A percentile compares a stretch with the other conserved stretches of the same genome.
Conservation (phyloP, 371 early-diverging fungal species). For the Saksenaea vasiformis region DNA sequence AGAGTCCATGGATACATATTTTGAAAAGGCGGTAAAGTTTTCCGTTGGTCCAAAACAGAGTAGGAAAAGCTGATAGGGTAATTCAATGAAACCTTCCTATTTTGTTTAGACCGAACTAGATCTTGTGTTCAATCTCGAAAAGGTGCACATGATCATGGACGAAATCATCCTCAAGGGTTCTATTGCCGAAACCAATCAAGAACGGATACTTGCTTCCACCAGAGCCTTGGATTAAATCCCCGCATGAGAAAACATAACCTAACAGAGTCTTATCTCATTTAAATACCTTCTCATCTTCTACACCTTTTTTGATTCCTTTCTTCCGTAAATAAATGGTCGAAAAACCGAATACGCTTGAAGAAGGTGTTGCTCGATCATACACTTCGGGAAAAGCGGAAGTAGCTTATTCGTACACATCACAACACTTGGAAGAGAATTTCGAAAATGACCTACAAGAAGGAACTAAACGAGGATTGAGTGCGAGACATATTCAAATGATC, state of each 20-base stretch:
- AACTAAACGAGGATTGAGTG: constrained; percentile 57
- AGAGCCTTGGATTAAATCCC: not conserved
- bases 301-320: not conserved
- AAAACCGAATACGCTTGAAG: not conserved
- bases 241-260: not conserved
- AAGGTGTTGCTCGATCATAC: not conserved
- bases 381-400: not conserved
- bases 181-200: constrained; percentile 34
- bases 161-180: constrained; percentile 48
- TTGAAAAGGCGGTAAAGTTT: constrained; percentile 47
- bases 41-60: constrained; percentile 4
- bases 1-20: constrained; percentile 45
- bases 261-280: not conserved
- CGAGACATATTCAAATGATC: constrained; percentile 78
- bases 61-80: not conserved
- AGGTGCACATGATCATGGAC: constrained; percentile 52
- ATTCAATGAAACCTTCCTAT: constrained; percentile 9
- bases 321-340: not conserved
- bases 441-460: constrained; percentile 8
- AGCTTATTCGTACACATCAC: not conserved
- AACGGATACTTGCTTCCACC: constrained; percentile 13
- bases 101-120: constrained; percentile 47
- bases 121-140: constrained; percentile 51
- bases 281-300: not conserved
- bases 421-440: constrained; percentile 1